Conservation (phyloP, 352 stramenopile genomes). For the Phytopythium delawarense region DNA sequence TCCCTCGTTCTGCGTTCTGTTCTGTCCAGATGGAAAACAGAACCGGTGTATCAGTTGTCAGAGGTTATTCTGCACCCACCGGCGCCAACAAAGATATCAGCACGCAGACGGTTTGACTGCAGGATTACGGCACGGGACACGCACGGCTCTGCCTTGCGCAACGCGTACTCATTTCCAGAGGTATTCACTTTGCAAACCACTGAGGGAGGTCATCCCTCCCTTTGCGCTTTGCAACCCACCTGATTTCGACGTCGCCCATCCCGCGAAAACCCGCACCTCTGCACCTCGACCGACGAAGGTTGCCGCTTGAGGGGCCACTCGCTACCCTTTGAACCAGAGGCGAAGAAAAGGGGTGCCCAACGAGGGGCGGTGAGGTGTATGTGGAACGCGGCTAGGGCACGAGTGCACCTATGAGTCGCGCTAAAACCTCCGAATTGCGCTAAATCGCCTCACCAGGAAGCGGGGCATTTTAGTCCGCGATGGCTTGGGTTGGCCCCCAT, state of each 20-base stretch:
- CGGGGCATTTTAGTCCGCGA: too few species aligned
- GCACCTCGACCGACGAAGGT: not conserved
- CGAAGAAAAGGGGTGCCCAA: not conserved
- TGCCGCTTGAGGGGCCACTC: not conserved
- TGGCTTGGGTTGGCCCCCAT: not conserved
- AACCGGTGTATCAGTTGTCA: not conserved
- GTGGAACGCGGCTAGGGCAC: not conserved
- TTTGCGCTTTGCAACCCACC: too few species aligned
- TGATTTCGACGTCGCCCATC: not conserved
- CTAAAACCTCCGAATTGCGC: not conserved
- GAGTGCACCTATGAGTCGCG: not conserved
- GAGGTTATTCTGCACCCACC: not conserved
- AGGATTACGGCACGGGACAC: not conserved
- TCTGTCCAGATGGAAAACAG: not conserved
- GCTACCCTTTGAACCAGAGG: not conserved
- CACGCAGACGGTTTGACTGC: not conserved
- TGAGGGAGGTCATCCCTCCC: not conserved
- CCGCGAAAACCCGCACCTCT: not conserved
- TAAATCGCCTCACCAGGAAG: not conserved
- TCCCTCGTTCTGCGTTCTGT: not conserved
- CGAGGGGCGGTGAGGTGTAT: not conserved
- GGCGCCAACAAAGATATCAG: not conserved
- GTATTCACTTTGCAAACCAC: not conserved
- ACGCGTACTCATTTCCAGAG: not conserved
- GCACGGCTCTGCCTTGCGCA: not conserved